These are phyloP conservation scores for Sporormia fimetaria DNA, from an alignment of 495 filamentous ascomycete genomes.

Conservation along the genomic window DNA sequence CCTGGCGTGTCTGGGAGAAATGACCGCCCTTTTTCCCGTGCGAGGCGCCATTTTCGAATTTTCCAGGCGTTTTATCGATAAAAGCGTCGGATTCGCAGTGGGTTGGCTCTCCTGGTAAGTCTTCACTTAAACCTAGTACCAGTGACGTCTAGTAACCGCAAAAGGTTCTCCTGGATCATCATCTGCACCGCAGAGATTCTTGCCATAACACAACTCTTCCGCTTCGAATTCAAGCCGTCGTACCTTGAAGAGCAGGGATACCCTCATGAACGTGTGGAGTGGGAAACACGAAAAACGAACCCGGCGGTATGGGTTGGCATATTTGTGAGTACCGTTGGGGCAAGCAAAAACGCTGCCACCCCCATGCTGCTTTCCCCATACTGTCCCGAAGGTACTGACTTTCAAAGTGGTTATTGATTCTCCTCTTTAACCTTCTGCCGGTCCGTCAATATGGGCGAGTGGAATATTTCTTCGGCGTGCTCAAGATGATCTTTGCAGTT, in stretches of 20 bases:
- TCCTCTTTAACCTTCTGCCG: constrained; percentile 35
- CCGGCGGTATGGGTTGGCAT: constrained; percentile 36
- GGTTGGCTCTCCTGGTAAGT: constrained; percentile 44
- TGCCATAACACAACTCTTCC: constrained; percentile 34
- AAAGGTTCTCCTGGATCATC: constrained; percentile 31
- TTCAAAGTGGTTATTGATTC: no score
- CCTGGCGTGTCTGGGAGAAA: constrained; percentile 38
- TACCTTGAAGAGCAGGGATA: constrained; percentile 28
- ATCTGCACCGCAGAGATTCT: constrained; percentile 35
- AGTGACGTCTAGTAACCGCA: no score
- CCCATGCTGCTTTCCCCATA: no score
- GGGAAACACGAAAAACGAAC: constrained; percentile 27
- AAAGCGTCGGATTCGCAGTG: constrained; percentile 37
- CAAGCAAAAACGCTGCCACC: no score
- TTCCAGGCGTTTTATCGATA: constrained; percentile 37
- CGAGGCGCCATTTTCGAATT: constrained; percentile 41
- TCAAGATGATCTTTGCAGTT: constrained; percentile 37
- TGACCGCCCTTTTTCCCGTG: constrained; percentile 42
- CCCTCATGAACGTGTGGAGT: constrained; percentile 33
- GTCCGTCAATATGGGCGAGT: constrained; percentile 39
- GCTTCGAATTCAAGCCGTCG: constrained; percentile 35
- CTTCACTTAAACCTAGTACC: neutral
- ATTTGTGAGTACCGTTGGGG: constrained; percentile 34
- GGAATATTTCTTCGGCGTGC: constrained; percentile 37
- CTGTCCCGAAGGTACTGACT: no score